phyloP scores from a whole-genome alignment of 208 protist species.

The Naegleria gruberi region DNA sequence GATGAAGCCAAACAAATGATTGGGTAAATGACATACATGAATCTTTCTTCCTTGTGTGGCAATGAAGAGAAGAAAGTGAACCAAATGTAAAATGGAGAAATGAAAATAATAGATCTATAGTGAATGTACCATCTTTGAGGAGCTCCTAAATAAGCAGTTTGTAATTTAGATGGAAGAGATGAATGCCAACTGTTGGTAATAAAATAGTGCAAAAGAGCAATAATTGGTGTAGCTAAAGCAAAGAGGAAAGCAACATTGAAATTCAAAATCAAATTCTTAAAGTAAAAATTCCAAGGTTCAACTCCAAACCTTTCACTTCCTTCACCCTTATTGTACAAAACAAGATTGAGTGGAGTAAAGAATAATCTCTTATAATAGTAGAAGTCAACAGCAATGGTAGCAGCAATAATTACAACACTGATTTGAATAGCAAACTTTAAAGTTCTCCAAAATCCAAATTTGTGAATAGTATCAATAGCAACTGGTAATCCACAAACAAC shows the following conservation, averaged over 20 bases:
- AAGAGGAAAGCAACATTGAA: constrained; percentile 77
- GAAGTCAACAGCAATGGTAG: constrained; percentile 11
- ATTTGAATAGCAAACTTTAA: neutral
- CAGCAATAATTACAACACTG: neutral
- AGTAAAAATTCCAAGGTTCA: constrained; percentile 80
- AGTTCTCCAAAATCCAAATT: constrained; percentile 39
- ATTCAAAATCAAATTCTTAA: constrained; percentile 81
- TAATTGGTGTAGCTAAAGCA: constrained; percentile 27
- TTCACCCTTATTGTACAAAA: constrained; percentile 56
- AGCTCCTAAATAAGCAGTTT: neutral
- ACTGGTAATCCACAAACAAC: constrained; percentile 21
- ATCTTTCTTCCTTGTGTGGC: constrained; percentile 89
- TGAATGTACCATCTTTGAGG: neutral
- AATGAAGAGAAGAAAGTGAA: constrained; percentile 67
- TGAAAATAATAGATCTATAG: constrained; percentile 44
- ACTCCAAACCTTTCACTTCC: constrained; percentile 76
- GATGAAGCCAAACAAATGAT: constrained; percentile 68
- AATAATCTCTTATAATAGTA: constrained; percentile 26
- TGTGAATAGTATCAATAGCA: constrained; percentile 47
- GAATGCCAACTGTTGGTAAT: neutral
- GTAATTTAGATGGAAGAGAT: neutral
- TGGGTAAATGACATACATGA: constrained; percentile 81
- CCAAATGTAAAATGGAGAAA: constrained; percentile 72
- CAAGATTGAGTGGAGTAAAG: constrained; percentile 49
- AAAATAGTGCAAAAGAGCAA: neutral